A percentile compares a stretch with the other conserved stretches of the same genome.
Evolutionary conservation across 768 basidiomycete species (phyloP).

Genomic region (Myochromella boudieri): DNA sequence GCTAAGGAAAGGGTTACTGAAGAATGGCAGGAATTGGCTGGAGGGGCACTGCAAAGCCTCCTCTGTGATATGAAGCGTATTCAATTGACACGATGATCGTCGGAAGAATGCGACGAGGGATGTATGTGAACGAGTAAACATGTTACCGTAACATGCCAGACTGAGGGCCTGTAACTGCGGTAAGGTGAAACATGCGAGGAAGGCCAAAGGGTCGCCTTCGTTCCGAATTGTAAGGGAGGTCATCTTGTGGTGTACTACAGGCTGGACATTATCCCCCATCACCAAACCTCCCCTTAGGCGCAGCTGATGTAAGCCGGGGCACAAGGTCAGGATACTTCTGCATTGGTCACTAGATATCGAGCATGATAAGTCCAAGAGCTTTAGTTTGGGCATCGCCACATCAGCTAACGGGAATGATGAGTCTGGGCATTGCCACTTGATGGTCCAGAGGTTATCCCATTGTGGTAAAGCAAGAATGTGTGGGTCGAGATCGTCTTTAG

Average conservation of each 20-base stretch:
- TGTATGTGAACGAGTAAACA: neutral
- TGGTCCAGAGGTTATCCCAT: neutral
- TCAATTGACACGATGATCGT: neutral
- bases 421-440: neutral
- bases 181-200: neutral
- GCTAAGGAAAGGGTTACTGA: neutral
- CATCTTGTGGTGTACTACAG: no score
- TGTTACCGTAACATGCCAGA: neutral
- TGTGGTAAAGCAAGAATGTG: neutral
- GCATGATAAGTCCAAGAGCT: neutral
- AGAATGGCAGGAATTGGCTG: neutral
- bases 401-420: neutral
- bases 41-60: neutral
- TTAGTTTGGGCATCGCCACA: neutral
- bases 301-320: neutral
- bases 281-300: neutral
- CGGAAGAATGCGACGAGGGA: neutral
- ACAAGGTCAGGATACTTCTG: neutral
- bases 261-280: no score
- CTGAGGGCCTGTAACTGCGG: neutral
- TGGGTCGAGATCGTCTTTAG: neutral
- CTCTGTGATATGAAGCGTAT: neutral
- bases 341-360: neutral
- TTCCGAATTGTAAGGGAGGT: neutral
- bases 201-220: neutral